Base-by-base conservation (phyloP, 306 rosid species). In the Abrus pulchellus region DNA sequence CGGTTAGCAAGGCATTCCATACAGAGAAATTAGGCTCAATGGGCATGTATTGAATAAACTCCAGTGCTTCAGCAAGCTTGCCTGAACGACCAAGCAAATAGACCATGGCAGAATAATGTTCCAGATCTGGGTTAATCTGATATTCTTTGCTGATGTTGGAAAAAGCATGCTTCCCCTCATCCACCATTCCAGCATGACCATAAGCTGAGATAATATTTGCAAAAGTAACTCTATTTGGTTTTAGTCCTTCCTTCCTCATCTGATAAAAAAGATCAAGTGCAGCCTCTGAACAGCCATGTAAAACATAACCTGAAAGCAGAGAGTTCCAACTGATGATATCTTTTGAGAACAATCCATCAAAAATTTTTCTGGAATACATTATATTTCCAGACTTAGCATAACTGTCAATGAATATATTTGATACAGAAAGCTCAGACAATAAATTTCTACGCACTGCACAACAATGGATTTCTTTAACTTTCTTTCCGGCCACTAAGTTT, bases 241-340 rank as follows among this genome's bases (percentile, higher is more conserved):
- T 82, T 52, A 91, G 3, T 72, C 96, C 90, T 20, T 84, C 86
- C 64, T 76, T 85, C 82, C 79, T 91, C 98, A 95, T 89, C 82
- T 76, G 88, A 79, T 88, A 53, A 82, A 87, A 87, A 29, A 95
- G 89, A 72, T 80, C 87, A 85, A 93, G 85, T 9, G 96, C 97
- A 61, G 80, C 48, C 68, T 83, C 85, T 59, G 96, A 79, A 64
- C 75, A 61, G 68, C 99, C 99, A 64, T 90, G 97, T 75, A 90
- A 89, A 67, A 91, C 87, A 89, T 86, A 89, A 63, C 90, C 91
- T 5, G 92, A 85, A 55, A 95, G 91, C 63, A 90, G 57, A 14
- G 96, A 88, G 85, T 95, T 95, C 99, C 98, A 95, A 75, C 93
- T 86, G 83, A 95, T 90, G 64, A 88, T 85, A 81, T 93, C 93